Conservation (phyloP, 805 yeast genomes). For the Lachancea dasiensis region DNA sequence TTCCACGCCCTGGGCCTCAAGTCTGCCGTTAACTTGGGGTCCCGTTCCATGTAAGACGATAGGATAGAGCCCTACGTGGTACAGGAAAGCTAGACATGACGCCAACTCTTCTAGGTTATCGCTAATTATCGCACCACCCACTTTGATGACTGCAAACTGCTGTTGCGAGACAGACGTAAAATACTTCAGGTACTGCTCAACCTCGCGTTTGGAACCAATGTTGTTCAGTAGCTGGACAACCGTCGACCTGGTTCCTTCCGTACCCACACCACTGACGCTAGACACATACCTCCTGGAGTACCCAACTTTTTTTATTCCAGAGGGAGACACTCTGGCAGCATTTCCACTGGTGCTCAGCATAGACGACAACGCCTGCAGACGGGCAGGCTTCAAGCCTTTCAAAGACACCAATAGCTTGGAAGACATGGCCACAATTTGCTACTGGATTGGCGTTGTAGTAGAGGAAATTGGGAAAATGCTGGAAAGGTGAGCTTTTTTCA, state of each 20-base stretch:
- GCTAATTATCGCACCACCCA: conserved; percentile 98
- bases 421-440: conserved; percentile 17
- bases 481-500: too few relatives aligned
- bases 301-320: conserved; percentile 23
- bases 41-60: conserved; percentile 98
- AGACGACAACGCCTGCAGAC: conserved; percentile 17
- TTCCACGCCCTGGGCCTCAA: conserved; percentile 91
- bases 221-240: conserved; percentile 92
- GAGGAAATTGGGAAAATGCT: too few relatives aligned
- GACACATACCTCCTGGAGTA: conserved; percentile 25
- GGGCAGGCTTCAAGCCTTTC: conserved; percentile 20
- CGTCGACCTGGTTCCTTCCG: conserved; percentile 70
- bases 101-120: conserved; percentile 91
- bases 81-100: conserved; percentile 88
- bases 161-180: conserved; percentile 95
- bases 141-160: conserved; percentile 97
- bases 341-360: conserved; percentile 18
- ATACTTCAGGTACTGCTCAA: conserved; percentile 93
- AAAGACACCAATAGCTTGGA: conserved; percentile 25
- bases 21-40: conserved; percentile 92
- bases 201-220: conserved; percentile 96
- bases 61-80: conserved; percentile 96
- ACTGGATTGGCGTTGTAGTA: too few relatives aligned
- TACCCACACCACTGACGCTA: conserved; percentile 25
- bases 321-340: conserved; percentile 13